phyloP scores from a whole-genome alignment of 2,329 filamentous ascomycete species.

The Fusarium newnesense region DNA sequence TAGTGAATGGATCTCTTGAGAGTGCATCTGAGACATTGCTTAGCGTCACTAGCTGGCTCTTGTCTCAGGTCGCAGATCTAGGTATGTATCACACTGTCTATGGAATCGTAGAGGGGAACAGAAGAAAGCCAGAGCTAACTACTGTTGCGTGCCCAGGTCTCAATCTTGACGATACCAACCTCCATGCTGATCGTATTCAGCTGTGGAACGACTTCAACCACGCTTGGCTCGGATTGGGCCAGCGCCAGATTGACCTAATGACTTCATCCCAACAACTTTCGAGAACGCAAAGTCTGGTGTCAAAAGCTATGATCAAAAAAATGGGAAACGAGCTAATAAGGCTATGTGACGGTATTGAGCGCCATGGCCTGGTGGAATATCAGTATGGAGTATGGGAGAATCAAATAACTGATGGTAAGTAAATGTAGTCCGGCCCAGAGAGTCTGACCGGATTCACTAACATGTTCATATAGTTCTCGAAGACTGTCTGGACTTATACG shows the following conservation, averaged over 20 bases:
- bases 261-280: conserved; percentile 67
- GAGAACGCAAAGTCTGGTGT: conserved; percentile 71
- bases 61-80: conserved; percentile 65
- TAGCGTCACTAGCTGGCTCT: conserved; percentile 64
- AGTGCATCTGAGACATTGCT: conserved; percentile 63
- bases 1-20: conserved; percentile 64
- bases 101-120: not conserved
- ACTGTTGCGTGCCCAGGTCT: conserved; percentile 68
- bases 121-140: conserved; percentile 26
- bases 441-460: conserved; percentile 17
- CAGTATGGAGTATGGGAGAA: conserved; percentile 98
- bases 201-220: conserved; percentile 96
- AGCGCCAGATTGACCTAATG: conserved; percentile 83
- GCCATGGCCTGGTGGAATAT: conserved; percentile 95
- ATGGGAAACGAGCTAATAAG: conserved; percentile 85
- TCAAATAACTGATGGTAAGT: conserved; percentile 83
- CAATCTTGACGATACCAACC: conserved; percentile 80
- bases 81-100: conserved; percentile 54
- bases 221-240: conserved; percentile 85
- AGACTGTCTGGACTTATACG: conserved; percentile 59
- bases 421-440: not conserved
- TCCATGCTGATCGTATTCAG: conserved; percentile 80
- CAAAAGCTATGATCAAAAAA: conserved; percentile 74
- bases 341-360: conserved; percentile 87
- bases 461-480: conserved; percentile 48